Evolutionary conservation across 2,329 filamentous ascomycete species (phyloP), one percentile per base, ranked within the genome.

Genomic region (Tolypocladium tropicale): DNA sequence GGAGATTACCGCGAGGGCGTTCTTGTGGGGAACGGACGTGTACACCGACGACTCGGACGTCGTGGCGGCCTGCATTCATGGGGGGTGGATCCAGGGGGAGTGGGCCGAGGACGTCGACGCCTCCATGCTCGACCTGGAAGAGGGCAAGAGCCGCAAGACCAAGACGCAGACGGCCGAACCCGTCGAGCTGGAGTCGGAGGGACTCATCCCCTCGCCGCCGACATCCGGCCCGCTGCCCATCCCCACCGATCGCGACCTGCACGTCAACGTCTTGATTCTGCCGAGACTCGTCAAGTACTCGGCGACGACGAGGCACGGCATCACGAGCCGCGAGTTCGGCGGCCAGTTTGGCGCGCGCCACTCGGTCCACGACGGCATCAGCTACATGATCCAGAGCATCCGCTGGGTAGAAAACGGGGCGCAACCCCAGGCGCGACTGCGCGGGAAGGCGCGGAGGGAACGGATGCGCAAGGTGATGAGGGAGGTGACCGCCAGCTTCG

Each of bases 31-130:
- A 1, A 94, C 90, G 0, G 92, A 95, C 39, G 81, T 99, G 7
- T 97, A 97, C 68, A 95, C 91, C 0, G 94, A 99, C 63, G 94
- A 99, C 70, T 96, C 91, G 0, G 94, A 99, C 67, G 84, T 94
- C 0, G 81, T 99, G 28, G 93, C 91, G 0, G 92, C 93, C 2
- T 93, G 92, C 58, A 93, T 99, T 50, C 94, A 99, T 69, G 85
- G 86, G 2, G 94, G 94, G 4, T 97, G 91, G 85, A 88, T 99
- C 62, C 85, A 86, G 46, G 93, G 93, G 36, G 90, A 92, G 64
- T 96, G 92, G 88, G 78, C 84, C 5, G 84, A 91, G 7, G 87
- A 90, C 37, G 81, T 94, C 1, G 88, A 94, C 62, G 76, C 83
- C 1, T 75, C 78, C 14, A 75, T 93, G 71, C 76, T 95, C 12